A percentile compares a stretch with the other conserved stretches of the same genome.
Conservation (phyloP, 345 rosid species). For the Eucalyptus microcorys region DNA sequence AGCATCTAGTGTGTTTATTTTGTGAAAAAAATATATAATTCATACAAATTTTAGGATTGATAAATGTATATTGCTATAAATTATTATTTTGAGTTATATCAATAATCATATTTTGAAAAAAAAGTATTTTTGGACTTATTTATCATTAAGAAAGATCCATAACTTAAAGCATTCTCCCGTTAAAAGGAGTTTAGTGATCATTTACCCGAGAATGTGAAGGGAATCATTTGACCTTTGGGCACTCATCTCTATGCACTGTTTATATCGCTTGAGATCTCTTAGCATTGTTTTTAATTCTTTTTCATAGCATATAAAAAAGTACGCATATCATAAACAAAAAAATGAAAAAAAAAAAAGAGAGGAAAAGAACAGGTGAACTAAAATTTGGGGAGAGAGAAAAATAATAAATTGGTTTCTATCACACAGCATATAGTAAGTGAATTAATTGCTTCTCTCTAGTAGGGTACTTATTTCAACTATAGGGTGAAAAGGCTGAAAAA, state of each 20-base stretch:
- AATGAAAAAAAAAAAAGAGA: background rate
- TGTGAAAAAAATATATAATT: no score
- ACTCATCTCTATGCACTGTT: background rate
- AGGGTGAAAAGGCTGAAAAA: background rate
- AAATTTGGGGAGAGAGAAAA: background rate
- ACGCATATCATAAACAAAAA: background rate
- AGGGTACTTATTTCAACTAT: background rate
- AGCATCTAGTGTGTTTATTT: background rate
- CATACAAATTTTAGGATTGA: background rate
- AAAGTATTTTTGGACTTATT: no score
- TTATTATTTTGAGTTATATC: background rate
- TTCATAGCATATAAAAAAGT: background rate
- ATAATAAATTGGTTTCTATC: background rate
- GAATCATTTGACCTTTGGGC: background rate
- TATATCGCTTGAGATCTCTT: background rate
- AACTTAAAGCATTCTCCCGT: background rate
- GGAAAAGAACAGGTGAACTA: background rate
- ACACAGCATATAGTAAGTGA: background rate
- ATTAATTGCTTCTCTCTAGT: background rate
- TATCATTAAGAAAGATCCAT: background rate
- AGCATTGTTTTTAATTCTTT: background rate
- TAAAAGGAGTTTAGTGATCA: background rate
- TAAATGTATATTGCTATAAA: no score
- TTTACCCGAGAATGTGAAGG: no score
- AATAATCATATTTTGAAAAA: no score